These are phyloP conservation scores for Ogataea chonburiensis DNA, from an alignment of 805 yeast species.

Conservation along the genomic window DNA sequence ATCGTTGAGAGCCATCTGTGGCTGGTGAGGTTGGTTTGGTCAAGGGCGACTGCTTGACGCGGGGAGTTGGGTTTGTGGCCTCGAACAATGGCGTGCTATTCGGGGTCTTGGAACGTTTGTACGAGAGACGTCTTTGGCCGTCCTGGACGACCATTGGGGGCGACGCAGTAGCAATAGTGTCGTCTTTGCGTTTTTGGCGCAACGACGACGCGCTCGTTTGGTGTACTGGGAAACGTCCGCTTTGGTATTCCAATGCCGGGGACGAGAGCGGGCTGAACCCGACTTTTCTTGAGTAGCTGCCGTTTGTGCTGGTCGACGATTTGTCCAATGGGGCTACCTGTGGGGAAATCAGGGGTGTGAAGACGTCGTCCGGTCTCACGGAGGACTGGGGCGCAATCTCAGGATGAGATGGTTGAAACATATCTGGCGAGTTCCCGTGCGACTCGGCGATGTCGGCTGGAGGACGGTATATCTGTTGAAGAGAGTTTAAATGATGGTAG, in stretches of 20 bases:
- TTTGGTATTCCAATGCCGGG: constrained; percentile 59
- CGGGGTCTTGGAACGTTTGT: constrained; percentile 39
- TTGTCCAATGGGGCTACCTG: constrained; percentile 63
- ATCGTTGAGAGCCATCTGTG: constrained; percentile 8
- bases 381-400: constrained; percentile 10
- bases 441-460: background rate
- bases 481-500: background rate
- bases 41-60: constrained; percentile 38
- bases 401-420: constrained; percentile 5
- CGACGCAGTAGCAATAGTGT: constrained; percentile 18
- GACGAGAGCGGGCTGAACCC: constrained; percentile 57
- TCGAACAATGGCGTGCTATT: constrained; percentile 40
- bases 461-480: background rate
- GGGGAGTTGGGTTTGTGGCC: constrained; percentile 27
- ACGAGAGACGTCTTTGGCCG: constrained; percentile 21
- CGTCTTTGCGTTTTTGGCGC: constrained; percentile 33
- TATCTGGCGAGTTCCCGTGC: constrained; percentile 3
- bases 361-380: constrained; percentile 57
- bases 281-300: constrained; percentile 19
- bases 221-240: constrained; percentile 22
- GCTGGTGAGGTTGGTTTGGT: constrained; percentile 28
- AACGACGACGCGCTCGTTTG: constrained; percentile 16
- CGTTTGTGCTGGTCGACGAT: too few relatives aligned
- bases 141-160: constrained; percentile 27
- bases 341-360: constrained; percentile 78